phyloP scores from a whole-genome alignment of 2,329 filamentous ascomycete species.

The Fusarium sp. region DNA sequence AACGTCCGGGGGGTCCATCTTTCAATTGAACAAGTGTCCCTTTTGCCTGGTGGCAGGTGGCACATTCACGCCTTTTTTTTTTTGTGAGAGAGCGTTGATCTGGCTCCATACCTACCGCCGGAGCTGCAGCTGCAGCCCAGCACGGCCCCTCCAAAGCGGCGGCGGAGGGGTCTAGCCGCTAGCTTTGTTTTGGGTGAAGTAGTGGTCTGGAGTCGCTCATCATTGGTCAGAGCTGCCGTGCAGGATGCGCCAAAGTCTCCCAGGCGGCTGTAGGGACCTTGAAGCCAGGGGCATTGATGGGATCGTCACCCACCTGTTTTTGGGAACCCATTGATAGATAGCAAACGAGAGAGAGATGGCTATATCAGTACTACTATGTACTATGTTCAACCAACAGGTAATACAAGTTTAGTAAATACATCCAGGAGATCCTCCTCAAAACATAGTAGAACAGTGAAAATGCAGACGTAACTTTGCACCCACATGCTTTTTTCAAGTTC shows the following conservation, averaged over 20 bases:
- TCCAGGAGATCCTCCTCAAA: background rate
- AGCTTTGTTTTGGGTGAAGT: constrained; percentile 9
- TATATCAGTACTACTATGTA: background rate
- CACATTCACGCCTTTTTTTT: constrained; percentile 3
- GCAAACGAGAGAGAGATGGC: background rate
- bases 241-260: constrained; percentile 38
- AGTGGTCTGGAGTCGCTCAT: background rate
- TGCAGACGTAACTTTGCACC: background rate
- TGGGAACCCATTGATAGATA: constrained; percentile 6
- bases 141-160: constrained; percentile 38
- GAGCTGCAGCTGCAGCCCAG: constrained; percentile 27
- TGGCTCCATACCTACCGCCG: constrained; percentile 31
- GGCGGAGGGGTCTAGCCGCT: constrained; percentile 26
- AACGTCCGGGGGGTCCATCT: constrained; percentile 24
- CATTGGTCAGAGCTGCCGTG: constrained; percentile 33
- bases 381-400: background rate
- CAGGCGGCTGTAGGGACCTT: constrained; percentile 32
- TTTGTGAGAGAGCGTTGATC: constrained; percentile 24
- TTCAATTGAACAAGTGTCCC: constrained; percentile 61
- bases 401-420: constrained; percentile 6
- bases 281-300: constrained; percentile 15
- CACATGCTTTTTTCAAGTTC: background rate
- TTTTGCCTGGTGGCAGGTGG: constrained; percentile 46
- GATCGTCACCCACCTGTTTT: constrained; percentile 14
- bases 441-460: background rate